Evolutionary conservation across 2,329 filamentous ascomycete species (phyloP), one percentile per base, ranked within the genome.

Genomic region (Fusarium sp.): DNA sequence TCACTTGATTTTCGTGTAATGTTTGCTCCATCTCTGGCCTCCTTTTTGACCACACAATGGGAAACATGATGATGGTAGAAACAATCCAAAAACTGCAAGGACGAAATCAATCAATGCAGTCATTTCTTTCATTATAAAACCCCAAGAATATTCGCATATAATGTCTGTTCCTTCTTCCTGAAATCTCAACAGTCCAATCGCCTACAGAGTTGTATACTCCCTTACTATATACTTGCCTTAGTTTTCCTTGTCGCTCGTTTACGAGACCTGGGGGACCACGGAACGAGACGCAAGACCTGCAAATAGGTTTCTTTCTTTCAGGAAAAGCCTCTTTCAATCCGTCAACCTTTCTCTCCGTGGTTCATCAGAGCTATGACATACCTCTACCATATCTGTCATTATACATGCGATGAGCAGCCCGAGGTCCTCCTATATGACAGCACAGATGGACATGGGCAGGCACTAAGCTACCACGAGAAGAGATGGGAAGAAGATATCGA

Each of bases 31-130:
- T 6, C 27, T 32, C 3, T 13, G 18, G 48, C 4, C 25, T n/a
- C 18, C 27, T 20, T 32, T 32, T 52, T 6, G 3, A 32, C 18
- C 4, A 32, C 27, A 54, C 14, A n/a, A 9, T 32, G 1, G 18
- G 13, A 32, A 54, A 32, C 48, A 32, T 32, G 10, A 11, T 20
- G 27, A 32, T 52, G 5, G 48, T 32, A 52, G 18, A 52, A 52
- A 32, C 18, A n/a, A 5, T 5, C 4, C 27, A 5, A 30, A 32
- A 5, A 3, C 8, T 16, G 0, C 0, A 6, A 32, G 0, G 3
- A 5, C 3, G 3, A n/a, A 0, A 20, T 52, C 10, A 52, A 32
- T 32, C 48, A 52, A 52, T 30, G 5, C 4, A 3, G 18, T 3
- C 25, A 18, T 30, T 13, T 5, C 3, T 10, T 2, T 5, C 18